Base-by-base conservation (phyloP, 2,329 filamentous ascomycete species). In the Tolypocladium tundrense region DNA sequence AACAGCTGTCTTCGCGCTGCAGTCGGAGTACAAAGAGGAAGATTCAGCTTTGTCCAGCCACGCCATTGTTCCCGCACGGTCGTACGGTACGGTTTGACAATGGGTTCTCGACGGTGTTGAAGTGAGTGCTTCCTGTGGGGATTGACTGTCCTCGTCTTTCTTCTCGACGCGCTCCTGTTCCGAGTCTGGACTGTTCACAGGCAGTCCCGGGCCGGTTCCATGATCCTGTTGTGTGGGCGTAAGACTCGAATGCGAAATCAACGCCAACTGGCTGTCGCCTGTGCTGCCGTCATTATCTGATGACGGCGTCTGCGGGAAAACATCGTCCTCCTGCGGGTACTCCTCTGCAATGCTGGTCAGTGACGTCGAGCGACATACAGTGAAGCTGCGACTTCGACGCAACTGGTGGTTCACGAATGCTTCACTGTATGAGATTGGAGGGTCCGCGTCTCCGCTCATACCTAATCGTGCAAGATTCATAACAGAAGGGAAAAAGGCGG, bases 401-500 rank as follows among this genome's bases (percentile, higher is more conserved):
- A 54, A 16, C 33, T 37, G 14, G 9, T 39, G 19, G 19, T 11
- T 19, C 19, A 27, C 31, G 21, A 10, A 4, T 24, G 56, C 21
- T 31, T 41, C 43, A 16, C 16, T 4, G 13, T 40, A 39, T 10
- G 40, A 42, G 3, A 8, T 5, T n/a, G 24, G 21, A 27, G 41
- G 5, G 10, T 57, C 35, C 27, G 41, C 39, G n/a, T 56, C 52
- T 10, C 45, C 21, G 5, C 33, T 39, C 53, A 55, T 54, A 31
- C 57, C 60, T 10, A 58, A 35, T 42, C 57, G 60, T 5, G 59
- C 48, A 2, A 64, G 50, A 31, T 64, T 63, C 57, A 67, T 60
- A 52, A 71, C 61, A 10, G 63, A 60, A 4, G 68, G 65, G 16
- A 69, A 59, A 21, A 70, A 58, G 14, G 61, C 56, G 2, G 62